Evolutionary conservation across 2,329 filamentous ascomycete genomes (phyloP), one percentile per base, ranked within the genome.

Genomic region (Lecanoromycetidae sp.): DNA sequence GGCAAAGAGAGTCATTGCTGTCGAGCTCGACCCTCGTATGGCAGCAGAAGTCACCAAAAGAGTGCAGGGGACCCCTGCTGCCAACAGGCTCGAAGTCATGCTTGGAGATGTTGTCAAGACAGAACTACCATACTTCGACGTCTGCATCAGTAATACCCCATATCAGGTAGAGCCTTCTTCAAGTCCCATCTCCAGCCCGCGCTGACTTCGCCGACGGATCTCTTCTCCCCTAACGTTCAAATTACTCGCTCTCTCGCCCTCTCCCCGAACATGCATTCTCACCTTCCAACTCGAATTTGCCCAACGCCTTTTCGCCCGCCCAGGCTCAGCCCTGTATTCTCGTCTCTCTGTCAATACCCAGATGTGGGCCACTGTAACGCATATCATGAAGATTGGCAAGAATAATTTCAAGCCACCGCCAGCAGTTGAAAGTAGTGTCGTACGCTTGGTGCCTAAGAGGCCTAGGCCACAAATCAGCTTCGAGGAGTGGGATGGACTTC

Each of bases 201-300:
- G 27, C 41, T 40, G 22, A 10, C 5, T 5, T 7, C 10, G 15
- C 22, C n/a, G n/a, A n/a, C 23, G 47, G 73, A 96, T 96, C 60
- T 94, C 86, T 9, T 87, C 82, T 54, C 91, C 90, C 2, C 72
- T 98, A 38, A 87, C 91, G 43, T 95, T 95, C 74, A 82, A 90
- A 66, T 79, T 96, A 38, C 76, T 96, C 43, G 77, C 84, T 23
- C 79, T 90, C 54, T 79, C 78, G 4, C 87, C 87, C 35, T 82
- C 87, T 0, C 91, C 91, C 0, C 72, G 90, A 27, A 80, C 79
- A 51, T 88, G 83, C 57, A 78, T 96, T 54, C 86, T 96, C 67
- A 94, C 94, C 87, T 91, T 94, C 59, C 90, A 96, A 70, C 80
- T 87, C 60, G 90, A 96, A 67, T 95, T 95, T 59, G 88, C 88